These are phyloP conservation scores for Lasiodiplodia theobromae DNA, from an alignment of 2,329 filamentous ascomycete species.

Conservation along the genomic window DNA sequence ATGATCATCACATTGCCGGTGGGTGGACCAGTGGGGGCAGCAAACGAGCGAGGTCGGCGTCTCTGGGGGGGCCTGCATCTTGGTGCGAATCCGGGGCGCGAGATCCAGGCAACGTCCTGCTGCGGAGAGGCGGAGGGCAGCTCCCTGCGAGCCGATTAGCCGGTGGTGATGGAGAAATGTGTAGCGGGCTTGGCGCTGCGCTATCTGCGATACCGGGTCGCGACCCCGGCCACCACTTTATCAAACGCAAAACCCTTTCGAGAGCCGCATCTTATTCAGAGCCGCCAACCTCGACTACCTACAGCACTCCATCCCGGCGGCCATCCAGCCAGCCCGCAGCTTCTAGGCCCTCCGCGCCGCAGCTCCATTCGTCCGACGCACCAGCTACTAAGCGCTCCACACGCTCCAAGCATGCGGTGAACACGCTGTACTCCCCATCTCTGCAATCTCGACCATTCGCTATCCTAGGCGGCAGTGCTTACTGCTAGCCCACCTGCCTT, in stretches of 20 bases:
- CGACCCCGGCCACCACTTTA: background rate
- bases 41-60: constrained; percentile 7
- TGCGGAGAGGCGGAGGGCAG: constrained; percentile 16
- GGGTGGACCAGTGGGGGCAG: background rate
- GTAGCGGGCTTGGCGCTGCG: background rate
- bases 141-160: constrained; percentile 13
- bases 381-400: background rate
- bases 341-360: background rate
- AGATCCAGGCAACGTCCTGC: too few species aligned
- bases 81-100: constrained; percentile 14
- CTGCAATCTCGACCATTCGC: background rate
- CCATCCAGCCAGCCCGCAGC: background rate
- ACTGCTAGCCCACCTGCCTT: background rate
- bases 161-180: background rate
- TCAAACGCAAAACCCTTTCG: background rate
- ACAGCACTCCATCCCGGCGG: background rate
- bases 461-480: background rate
- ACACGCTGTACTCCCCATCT: background rate
- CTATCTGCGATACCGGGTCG: constrained; percentile 10
- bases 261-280: constrained; percentile 13
- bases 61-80: background rate
- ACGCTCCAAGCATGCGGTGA: background rate
- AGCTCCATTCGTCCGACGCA: background rate
- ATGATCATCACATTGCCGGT: constrained; percentile 6
- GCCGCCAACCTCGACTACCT: background rate